Base-by-base conservation (phyloP, 805 yeast species). In the Ascoidea rubescens region DNA sequence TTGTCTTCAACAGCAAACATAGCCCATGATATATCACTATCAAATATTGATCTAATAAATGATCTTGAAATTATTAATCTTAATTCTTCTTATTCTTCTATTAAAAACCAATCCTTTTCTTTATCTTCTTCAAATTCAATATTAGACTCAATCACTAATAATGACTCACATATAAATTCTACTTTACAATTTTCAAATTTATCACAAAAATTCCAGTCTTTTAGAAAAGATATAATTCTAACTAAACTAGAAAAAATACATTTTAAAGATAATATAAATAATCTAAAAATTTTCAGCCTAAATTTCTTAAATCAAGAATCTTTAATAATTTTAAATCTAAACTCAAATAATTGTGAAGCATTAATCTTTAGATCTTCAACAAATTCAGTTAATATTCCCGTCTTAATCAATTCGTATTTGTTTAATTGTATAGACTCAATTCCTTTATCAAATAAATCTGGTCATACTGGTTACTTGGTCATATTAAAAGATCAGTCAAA, bases 201-300 rank as follows among this genome's bases (percentile, higher is more conserved):
- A 58, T 69, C 45, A 67, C 73, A 0, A 73, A 75, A 16, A 62
- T 70, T 0, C 66, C 80, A 1, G 66, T 54, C 28, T 52, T 62
- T 53, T 28, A 67, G 79, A 45, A 86, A 84, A 58, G 95, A 87
- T 62, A 73, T 83, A 59, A 80, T 83, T n/a, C 67, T 87, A 54
- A 79, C 89, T 0, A 77, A 75, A 59, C 64, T 85, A 2, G 80
- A 79, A 17, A 58, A 58, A 1, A 65, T 71, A 45, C 67, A 62
- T 50, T 45, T 65, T 10, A 61, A 63, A 17, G 66, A 67, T 5
- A 60, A 66, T n/a, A 55, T 62, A 8, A 49, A 57, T 1, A 50
- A 62, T 16, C 55, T 76, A 32, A 69, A 70, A 48, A 61, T 72
- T 1, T 62, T 65, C 49, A 70, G 70, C 6, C 54, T 77, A n/a